phyloP scores from a whole-genome alignment of 805 yeast genomes.

The Metschnikowia lunata region DNA sequence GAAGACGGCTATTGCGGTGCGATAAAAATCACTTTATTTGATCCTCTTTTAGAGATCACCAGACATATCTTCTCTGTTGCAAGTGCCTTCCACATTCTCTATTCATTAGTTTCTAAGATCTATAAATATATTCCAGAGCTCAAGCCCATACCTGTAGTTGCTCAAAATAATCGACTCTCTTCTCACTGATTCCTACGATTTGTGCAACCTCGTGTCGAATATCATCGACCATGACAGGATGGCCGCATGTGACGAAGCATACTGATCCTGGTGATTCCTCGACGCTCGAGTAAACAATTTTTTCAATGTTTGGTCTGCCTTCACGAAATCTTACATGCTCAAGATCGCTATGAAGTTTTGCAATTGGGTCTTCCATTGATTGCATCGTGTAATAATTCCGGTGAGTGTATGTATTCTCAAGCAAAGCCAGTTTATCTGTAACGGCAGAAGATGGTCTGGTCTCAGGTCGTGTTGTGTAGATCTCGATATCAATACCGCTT shows the following conservation, averaged over 20 bases:
- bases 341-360: slow-evolving; percentile 7
- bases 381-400: slow-evolving; percentile 1
- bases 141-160: slow-evolving; percentile 23
- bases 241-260: slow-evolving; percentile 30
- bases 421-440: slow-evolving; percentile 9
- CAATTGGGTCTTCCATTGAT: slow-evolving; percentile 1
- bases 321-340: slow-evolving; percentile 8
- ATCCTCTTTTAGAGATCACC: too few species aligned
- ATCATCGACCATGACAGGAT: slow-evolving; percentile 32
- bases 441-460: not conserved
- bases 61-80: too few species aligned
- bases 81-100: too few species aligned
- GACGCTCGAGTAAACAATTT: slow-evolving; percentile 4
- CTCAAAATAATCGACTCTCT: slow-evolving; percentile 17
- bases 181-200: slow-evolving; percentile 2
- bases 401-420: slow-evolving; percentile 12
- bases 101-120: too few species aligned
- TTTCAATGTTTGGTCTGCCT: slow-evolving; percentile 14
- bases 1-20: too few species aligned
- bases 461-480: slow-evolving; percentile 12
- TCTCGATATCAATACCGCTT: slow-evolving; percentile 24
- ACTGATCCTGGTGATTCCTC: slow-evolving; percentile 11
- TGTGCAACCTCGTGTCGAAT: slow-evolving; percentile 20
- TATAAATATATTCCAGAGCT: too few species aligned
- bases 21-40: too few species aligned